phyloP scores from a whole-genome alignment of 129 eudicot genomes.

The Chrysanthemum seticuspe region DNA sequence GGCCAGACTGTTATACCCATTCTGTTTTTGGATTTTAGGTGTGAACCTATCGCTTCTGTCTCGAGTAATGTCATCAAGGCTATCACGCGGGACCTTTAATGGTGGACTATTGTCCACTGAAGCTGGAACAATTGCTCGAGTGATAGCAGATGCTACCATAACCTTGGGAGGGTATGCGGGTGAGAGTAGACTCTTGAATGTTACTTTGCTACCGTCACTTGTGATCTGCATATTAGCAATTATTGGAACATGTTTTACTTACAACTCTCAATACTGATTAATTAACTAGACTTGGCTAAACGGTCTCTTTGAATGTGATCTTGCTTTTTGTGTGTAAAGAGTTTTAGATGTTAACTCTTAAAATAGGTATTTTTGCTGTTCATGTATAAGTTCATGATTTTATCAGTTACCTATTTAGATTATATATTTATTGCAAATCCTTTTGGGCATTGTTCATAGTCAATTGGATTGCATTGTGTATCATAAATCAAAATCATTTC shows the following conservation, averaged over 20 bases:
- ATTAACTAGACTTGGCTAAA: too few relatives aligned
- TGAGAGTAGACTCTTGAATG: constrained; percentile 57
- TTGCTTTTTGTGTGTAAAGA: background rate
- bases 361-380: too few relatives aligned
- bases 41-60: constrained; percentile 87
- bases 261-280: constrained; percentile 70
- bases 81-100: constrained; percentile 92
- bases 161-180: constrained; percentile 80
- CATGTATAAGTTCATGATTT: background rate
- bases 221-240: constrained; percentile 66
- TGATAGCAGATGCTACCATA: constrained; percentile 86
- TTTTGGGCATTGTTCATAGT: background rate
- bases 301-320: background rate
- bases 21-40: constrained; percentile 36
- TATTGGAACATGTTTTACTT: constrained; percentile 74
- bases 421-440: too few relatives aligned
- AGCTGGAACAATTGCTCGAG: constrained; percentile 95
- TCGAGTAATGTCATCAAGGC: constrained; percentile 93
- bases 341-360: too few relatives aligned
- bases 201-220: constrained; percentile 77
- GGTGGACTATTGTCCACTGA: constrained; percentile 92
- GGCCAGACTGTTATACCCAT: background rate
- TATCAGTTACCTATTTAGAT: background rate
- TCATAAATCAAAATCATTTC: background rate
- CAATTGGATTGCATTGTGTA: background rate